These are phyloP conservation scores for Candida nemodendra DNA, from an alignment of 805 yeast species.

Conservation along the genomic window DNA sequence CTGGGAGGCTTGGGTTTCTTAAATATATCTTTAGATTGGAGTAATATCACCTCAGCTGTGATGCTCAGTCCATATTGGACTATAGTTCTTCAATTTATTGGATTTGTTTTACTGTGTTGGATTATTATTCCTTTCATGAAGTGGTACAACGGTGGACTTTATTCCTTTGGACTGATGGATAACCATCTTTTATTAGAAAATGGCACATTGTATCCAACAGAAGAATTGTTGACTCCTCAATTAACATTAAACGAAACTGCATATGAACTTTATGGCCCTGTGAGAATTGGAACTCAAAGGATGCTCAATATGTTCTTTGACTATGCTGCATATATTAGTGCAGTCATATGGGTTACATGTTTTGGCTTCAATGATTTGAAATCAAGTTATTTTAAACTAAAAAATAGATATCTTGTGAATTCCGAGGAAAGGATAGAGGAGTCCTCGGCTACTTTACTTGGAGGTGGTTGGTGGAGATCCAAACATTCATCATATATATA, in stretches of 20 bases:
- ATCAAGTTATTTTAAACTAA: constrained; percentile 10
- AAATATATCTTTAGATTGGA: constrained; percentile 51
- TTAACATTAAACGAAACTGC: constrained; percentile 45
- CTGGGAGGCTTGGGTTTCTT: constrained; percentile 52
- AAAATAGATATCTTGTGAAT: not conserved
- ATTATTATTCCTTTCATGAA: constrained; percentile 45
- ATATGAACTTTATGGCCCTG: constrained; percentile 44
- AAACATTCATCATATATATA: constrained; percentile 18
- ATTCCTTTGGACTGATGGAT: constrained; percentile 45
- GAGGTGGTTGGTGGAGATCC: constrained; percentile 7
- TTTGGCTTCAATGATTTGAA: constrained; percentile 28
- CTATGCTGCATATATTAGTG: constrained; percentile 51
- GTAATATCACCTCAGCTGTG: constrained; percentile 49
- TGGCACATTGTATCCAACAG: constrained; percentile 44
- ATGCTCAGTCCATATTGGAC: constrained; percentile 54
- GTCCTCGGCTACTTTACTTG: not conserved
- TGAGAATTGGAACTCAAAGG: constrained; percentile 46
- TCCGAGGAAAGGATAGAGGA: not conserved
- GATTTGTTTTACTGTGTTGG: constrained; percentile 50
- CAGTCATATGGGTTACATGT: constrained; percentile 42
- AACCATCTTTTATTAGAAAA: constrained; percentile 38
- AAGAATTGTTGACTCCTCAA: constrained; percentile 39
- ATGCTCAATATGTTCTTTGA: constrained; percentile 53
- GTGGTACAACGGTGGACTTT: constrained; percentile 35
- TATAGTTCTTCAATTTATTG: constrained; percentile 46